A percentile compares a stretch with the other conserved stretches of the same genome.
Evolutionary conservation across 2,329 filamentous ascomycete genomes (phyloP).

Genomic region (Cladosporium sp.): DNA sequence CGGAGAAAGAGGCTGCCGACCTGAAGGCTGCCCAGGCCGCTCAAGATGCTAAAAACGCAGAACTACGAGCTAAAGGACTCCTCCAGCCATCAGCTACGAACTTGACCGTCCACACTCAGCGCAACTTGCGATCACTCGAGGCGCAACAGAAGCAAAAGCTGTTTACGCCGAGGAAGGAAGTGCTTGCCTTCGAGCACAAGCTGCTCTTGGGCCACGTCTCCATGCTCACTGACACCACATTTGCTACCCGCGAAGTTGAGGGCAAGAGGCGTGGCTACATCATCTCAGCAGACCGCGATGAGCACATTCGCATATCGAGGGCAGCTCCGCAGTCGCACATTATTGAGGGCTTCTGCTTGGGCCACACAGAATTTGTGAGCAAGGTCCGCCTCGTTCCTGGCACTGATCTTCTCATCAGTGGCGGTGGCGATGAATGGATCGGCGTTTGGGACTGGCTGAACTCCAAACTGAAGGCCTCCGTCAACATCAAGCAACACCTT

Average conservation of each 20-base stretch:
- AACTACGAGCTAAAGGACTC: conserved; percentile 28
- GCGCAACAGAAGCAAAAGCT: conserved; percentile 54
- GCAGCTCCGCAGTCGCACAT: conserved; percentile 80
- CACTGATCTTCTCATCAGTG: conserved; percentile 72
- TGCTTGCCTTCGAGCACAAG: conserved; percentile 66
- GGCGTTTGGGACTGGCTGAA: conserved; percentile 79
- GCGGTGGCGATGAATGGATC: conserved; percentile 78
- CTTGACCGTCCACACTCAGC: conserved; percentile 62
- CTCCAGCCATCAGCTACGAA: conserved; percentile 56
- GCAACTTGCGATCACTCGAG: conserved; percentile 59
- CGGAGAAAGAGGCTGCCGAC: conserved; percentile 32
- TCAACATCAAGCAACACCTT: conserved; percentile 46
- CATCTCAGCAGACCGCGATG: conserved; percentile 68
- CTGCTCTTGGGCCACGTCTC: conserved; percentile 91
- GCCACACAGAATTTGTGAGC: conserved; percentile 82
- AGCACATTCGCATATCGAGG: conserved; percentile 86
- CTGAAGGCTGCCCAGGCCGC: conserved; percentile 29
- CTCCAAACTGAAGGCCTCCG: conserved; percentile 55
- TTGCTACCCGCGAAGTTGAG: conserved; percentile 52
- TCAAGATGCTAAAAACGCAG: conserved; percentile 23
- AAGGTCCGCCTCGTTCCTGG: conserved; percentile 65
- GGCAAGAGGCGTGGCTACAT: conserved; percentile 57
- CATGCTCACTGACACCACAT: conserved; percentile 76
- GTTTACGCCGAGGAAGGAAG: conserved; percentile 47
- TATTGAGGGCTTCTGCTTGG: conserved; percentile 86